phyloP scores from a whole-genome alignment of 306 rosid species.

The Quercus suber region DNA sequence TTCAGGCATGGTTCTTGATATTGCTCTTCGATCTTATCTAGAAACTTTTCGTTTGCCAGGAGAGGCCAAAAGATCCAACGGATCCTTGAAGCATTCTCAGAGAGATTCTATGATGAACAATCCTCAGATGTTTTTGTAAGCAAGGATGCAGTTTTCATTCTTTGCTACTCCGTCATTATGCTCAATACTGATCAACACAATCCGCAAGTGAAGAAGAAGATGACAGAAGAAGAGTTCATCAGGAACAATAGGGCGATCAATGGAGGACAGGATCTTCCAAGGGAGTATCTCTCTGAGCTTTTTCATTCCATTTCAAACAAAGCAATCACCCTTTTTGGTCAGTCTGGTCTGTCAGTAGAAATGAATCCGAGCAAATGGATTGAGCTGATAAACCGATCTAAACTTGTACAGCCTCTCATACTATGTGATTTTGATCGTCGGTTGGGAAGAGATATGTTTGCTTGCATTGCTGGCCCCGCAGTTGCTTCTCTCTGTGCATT shows the following conservation, averaged over 20 bases:
- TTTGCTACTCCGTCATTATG: constrained; percentile 90
- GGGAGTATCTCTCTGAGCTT: constrained; percentile 80
- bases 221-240: constrained; percentile 93
- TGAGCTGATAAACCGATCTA: constrained; percentile 73
- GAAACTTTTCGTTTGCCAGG: constrained; percentile 83
- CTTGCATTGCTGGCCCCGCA: constrained; percentile 84
- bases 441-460: constrained; percentile 90
- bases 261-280: constrained; percentile 88
- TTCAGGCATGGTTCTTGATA: constrained; percentile 77
- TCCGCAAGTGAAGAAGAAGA: constrained; percentile 94
- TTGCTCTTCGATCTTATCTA: constrained; percentile 69
- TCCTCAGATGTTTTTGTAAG: constrained; percentile 61
- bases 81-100: constrained; percentile 71
- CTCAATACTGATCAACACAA: constrained; percentile 95
- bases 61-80: constrained; percentile 95
- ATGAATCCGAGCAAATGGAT: constrained; percentile 87
- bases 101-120: constrained; percentile 63
- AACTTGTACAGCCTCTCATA: constrained; percentile 30
- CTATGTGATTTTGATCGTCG: constrained; percentile 52
- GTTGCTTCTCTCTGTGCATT: constrained; percentile 77
- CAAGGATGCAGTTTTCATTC: constrained; percentile 77
- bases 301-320: constrained; percentile 60
- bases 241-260: constrained; percentile 84
- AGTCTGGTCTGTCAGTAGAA: constrained; percentile 39
- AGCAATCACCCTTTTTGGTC: constrained; percentile 54